A percentile compares a stretch with the other conserved stretches of the same genome.
Evolutionary conservation across 495 filamentous ascomycete genomes (phyloP).

Genomic region (Corynascus novoguineensis): DNA sequence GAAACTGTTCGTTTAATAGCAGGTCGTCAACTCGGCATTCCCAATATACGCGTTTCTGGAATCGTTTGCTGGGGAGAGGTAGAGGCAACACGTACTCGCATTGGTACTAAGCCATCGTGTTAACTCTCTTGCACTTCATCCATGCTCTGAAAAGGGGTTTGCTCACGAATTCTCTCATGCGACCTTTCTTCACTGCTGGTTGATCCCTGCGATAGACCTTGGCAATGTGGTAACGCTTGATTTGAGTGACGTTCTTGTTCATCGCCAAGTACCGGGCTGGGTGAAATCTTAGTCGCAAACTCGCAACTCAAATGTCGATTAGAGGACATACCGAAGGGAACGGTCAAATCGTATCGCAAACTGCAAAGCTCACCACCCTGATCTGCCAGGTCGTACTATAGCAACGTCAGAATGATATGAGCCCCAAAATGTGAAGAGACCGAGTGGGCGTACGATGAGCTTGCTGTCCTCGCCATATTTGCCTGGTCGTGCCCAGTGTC

Average conservation of each 20-base stretch:
- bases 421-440: constrained; percentile 71
- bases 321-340: constrained; percentile 56
- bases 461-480: constrained; percentile 93
- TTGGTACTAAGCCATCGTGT: constrained; percentile 54
- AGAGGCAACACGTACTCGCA: constrained; percentile 52
- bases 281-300: not conserved
- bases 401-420: constrained; percentile 37
- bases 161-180: constrained; percentile 77
- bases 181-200: constrained; percentile 49
- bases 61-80: not conserved
- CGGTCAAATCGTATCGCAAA: constrained; percentile 85
- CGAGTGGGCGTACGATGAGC: constrained; percentile 61
- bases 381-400: constrained; percentile 70
- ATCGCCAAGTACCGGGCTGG: constrained; percentile 79
- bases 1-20: constrained; percentile 42
- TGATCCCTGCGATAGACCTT: constrained; percentile 63
- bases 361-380: constrained; percentile 82
- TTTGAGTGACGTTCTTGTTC: constrained; percentile 63
- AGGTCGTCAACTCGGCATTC: not conserved
- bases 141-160: not conserved
- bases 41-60: not conserved
- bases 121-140: not conserved
- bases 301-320: not conserved
- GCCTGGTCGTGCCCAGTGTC: constrained; percentile 54
- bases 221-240: constrained; percentile 89